Conservation (phyloP, 2,329 filamentous ascomycete genomes). For the Fusarium zealandicum region DNA sequence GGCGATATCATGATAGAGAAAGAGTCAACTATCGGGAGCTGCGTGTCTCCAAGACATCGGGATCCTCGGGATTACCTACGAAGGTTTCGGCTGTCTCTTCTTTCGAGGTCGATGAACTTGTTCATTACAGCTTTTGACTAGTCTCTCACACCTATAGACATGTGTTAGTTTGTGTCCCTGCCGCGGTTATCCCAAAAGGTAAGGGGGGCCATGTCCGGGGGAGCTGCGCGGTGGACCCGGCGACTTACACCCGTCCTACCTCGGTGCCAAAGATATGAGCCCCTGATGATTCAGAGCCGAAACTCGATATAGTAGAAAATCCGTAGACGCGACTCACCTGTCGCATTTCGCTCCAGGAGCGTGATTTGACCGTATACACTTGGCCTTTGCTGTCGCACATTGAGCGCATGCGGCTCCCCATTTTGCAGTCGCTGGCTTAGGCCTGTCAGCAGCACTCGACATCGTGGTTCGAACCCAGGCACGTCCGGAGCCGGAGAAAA, state of each 20-base stretch:
- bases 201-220: constrained; percentile 22
- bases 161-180: constrained; percentile 17
- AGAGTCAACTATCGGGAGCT: background rate
- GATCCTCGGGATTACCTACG: constrained; percentile 51
- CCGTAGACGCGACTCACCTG: constrained; percentile 43
- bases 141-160: constrained; percentile 53
- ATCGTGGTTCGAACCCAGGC: constrained; percentile 11
- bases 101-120: constrained; percentile 60
- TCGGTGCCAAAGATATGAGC: constrained; percentile 8
- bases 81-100: constrained; percentile 58
- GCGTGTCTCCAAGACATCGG: too few species aligned
- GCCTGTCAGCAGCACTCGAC: constrained; percentile 32
- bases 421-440: constrained; percentile 50
- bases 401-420: constrained; percentile 59
- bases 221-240: constrained; percentile 16
- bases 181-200: constrained; percentile 8
- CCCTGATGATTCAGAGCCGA: too few species aligned
- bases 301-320: background rate
- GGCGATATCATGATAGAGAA: too few species aligned
- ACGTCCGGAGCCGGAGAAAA: constrained; percentile 7
- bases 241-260: constrained; percentile 8
- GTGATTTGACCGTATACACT: constrained; percentile 55
- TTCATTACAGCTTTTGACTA: constrained; percentile 56
- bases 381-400: constrained; percentile 59
- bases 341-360: constrained; percentile 53